Percentiles rank a stretch among this genome's conserved stretches.
These are phyloP conservation scores for Rutidosis leptorrhynchoides DNA, from an alignment of 129 eudicot species.

Conservation along the genomic window DNA sequence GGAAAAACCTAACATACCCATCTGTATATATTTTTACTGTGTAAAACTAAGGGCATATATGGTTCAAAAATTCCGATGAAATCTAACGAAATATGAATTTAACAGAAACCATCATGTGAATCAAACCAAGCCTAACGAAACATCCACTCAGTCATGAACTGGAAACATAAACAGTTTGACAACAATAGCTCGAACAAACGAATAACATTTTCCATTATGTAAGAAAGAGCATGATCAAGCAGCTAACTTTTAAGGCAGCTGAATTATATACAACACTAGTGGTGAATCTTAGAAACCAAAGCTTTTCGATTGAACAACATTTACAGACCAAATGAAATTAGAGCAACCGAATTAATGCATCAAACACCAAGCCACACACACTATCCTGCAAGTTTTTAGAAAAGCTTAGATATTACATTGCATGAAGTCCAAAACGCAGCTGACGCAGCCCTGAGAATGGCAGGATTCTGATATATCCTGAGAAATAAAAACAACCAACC, in stretches of 20 bases:
- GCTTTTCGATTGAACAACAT: conserved; percentile 2
- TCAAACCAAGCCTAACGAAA: too few relatives aligned
- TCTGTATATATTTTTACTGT: too few relatives aligned
- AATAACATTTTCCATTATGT: conserved; percentile 27
- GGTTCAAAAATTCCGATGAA: too few relatives aligned
- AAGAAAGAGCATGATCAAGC: conserved; percentile 16
- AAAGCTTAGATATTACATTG: conserved; percentile 83
- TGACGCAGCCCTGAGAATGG: conserved; percentile 83
- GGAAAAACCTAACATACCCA: too few relatives aligned
- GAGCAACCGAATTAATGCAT: conserved; percentile 21
- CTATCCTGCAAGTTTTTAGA: conserved; percentile 30
- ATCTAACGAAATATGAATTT: too few relatives aligned
- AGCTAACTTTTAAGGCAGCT: conserved; percentile 21
- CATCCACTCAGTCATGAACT: neutral
- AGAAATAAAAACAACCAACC: neutral
- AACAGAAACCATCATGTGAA: too few relatives aligned
- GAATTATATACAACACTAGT: conserved; percentile 33
- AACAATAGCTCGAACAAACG: conserved; percentile 17
- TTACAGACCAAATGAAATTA: conserved; percentile 26
- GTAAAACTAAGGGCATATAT: too few relatives aligned
- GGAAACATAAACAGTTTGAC: neutral
- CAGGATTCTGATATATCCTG: conserved; percentile 97
- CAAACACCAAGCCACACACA: conserved; percentile 19
- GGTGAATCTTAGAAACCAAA: conserved; percentile 24
- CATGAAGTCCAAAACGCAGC: conserved; percentile 99